Base-by-base conservation (phyloP, 2,329 filamentous ascomycete genomes). In the Cladophialophora yegresii region DNA sequence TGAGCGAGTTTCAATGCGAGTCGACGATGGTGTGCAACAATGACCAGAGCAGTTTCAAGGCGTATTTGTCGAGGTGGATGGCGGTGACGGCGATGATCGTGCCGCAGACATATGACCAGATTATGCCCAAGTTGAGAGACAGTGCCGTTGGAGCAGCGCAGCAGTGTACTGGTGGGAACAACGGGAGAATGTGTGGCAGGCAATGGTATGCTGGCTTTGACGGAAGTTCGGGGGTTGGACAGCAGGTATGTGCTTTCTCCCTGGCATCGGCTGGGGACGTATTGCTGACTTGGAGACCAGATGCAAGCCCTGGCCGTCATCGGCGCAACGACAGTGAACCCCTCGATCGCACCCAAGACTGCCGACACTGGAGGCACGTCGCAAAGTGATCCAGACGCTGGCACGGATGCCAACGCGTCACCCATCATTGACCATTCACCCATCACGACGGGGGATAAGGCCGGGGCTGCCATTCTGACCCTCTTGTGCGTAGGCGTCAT, bases 41-140 rank as follows among this genome's bases (percentile, higher is more conserved):
- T 54, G 91, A 93, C 71, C 89, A 92, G 81, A 76, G 85, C 65
- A 85, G 85, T 1, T 92, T 89, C 83, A 91, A 91, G 76, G 88
- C 88, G 45, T 87, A 88, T 63, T 79, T 90, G 20, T 82, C 86
- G 69, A 83, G 87, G 47, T 90, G 87, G 86, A 79, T 91, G 69
- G 81, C 84, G 3, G 80, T 83, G 23, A 81, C 84, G 1, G 83
- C 85, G 1, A 81, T 88, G 69, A 62, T 91, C n/a, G 87, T 85
- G 0, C 88, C 89, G 0, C 82, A 81, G 53, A 86, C 84, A 0
- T 76, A 76, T 47, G 76, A 81, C 1, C 77, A 73, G 16, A 86
- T 92, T 68, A 76, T 84, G 62, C 82, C 85, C 0, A 81, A 85
- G 33, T 79, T 92, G 6, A 77, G 79, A 61, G 81, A 77, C 0